These are phyloP conservation scores for Haemoproteus tartakovskyi DNA, from an alignment of 169 alveolate species.

Conservation along the genomic window DNA sequence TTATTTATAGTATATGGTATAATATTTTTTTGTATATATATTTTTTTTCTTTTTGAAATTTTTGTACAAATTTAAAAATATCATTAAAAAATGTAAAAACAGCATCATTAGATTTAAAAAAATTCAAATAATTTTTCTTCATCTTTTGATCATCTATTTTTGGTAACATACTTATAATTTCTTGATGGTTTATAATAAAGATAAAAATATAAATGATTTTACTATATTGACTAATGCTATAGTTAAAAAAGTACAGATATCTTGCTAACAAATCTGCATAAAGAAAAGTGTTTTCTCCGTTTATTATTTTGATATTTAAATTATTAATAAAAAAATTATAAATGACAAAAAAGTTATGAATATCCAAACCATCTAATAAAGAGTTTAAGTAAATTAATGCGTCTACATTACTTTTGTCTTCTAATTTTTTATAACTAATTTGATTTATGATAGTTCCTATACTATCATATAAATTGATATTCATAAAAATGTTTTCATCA, in stretches of 20 bases:
- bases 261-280: constrained; percentile 50
- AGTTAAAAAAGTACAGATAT: constrained; percentile 47
- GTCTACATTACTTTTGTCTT: constrained; percentile 45
- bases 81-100: constrained; percentile 59
- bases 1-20: constrained; percentile 20
- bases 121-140: constrained; percentile 60
- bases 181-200: constrained; percentile 58
- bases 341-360: constrained; percentile 57
- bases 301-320: constrained; percentile 30
- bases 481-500: constrained; percentile 66
- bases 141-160: constrained; percentile 63
- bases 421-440: constrained; percentile 62
- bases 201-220: constrained; percentile 62
- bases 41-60: constrained; percentile 54
- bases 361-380: constrained; percentile 29
- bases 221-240: constrained; percentile 64
- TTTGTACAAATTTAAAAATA: constrained; percentile 62
- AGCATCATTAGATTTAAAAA: constrained; percentile 64
- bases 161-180: constrained; percentile 30
- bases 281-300: constrained; percentile 59
- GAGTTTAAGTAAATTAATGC: constrained; percentile 43
- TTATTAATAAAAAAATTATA: constrained; percentile 60
- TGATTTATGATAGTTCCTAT: constrained; percentile 52
- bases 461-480: constrained; percentile 51
- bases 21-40: constrained; percentile 25